These are phyloP conservation scores for Alnus glutinosa DNA, from an alignment of 306 rosid species.

Conservation along the genomic window DNA sequence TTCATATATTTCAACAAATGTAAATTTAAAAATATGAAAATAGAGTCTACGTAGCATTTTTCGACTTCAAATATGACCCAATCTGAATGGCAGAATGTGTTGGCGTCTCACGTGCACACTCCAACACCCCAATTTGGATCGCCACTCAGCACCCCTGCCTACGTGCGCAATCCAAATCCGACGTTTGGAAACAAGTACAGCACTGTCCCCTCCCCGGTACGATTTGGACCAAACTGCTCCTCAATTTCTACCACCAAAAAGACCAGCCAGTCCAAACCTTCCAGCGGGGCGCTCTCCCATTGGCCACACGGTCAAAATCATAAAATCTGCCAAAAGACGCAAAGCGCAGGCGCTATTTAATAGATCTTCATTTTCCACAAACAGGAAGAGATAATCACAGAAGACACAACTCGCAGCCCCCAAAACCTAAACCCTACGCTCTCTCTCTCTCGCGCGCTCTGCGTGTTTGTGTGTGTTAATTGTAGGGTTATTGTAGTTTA, in stretches of 20 bases:
- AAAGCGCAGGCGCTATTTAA: not conserved
- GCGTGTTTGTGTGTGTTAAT: not conserved
- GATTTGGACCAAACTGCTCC: slow-evolving; percentile 16
- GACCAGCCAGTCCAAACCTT: slow-evolving; percentile 19
- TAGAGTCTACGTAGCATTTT: too few relatives aligned
- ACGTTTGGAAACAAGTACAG: not conserved
- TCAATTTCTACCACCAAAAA: not conserved
- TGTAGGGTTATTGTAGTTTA: not conserved
- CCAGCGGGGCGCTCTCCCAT: slow-evolving; percentile 10
- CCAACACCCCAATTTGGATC: too few relatives aligned
- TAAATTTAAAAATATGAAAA: too few relatives aligned
- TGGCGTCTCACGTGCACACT: too few relatives aligned
- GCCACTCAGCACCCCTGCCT: too few relatives aligned
- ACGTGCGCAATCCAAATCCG: not conserved
- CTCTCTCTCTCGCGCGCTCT: not conserved
- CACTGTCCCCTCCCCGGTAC: not conserved
- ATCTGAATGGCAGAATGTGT: too few relatives aligned
- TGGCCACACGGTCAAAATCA: not conserved
- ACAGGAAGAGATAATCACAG: slow-evolving; percentile 29
- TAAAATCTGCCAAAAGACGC: not conserved
- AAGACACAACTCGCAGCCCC: not conserved
- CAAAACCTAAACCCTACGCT: slow-evolving; percentile 57
- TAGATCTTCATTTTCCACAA: slow-evolving; percentile 6
- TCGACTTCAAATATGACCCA: too few relatives aligned
- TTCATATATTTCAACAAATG: too few relatives aligned